phyloP scores from a whole-genome alignment of 2,329 filamentous ascomycete species.

The Trichoderma gracile region DNA sequence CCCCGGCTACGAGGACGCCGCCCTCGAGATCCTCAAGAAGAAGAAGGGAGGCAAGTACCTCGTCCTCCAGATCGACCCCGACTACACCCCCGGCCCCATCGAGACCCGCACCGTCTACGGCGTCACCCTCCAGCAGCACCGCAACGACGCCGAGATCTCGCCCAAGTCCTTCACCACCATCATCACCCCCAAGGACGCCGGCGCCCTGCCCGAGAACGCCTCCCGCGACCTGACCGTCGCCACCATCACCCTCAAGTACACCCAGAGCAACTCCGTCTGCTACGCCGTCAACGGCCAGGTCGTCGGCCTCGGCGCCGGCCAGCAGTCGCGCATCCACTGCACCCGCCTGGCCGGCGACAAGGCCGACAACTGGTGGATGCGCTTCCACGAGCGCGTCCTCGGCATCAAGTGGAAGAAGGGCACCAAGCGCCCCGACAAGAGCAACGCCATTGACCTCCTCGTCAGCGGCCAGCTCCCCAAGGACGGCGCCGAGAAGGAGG shows the following conservation, averaged over 20 bases:
- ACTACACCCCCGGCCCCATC: conserved; percentile 76
- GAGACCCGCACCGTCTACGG: conserved; percentile 91
- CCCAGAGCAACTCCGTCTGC: conserved; percentile 98
- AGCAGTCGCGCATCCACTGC: conserved; percentile 98
- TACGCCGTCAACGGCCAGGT: conserved; percentile 94
- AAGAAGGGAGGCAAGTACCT: conserved; percentile 99
- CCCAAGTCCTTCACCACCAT: conserved; percentile 83
- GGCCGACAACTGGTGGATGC: conserved; percentile 99
- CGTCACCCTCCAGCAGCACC: conserved; percentile 82
- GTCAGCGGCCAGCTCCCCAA: conserved; percentile 88
- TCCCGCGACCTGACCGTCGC: conserved; percentile 89
- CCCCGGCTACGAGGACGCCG: conserved; percentile 79
- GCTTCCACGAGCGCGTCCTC: conserved; percentile 89
- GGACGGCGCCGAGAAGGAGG: conserved; percentile 77
- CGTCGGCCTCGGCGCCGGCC: conserved; percentile 89
- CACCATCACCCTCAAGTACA: conserved; percentile 97
- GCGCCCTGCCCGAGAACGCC: conserved; percentile 73
- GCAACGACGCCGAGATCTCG: conserved; percentile 86
- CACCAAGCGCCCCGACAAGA: conserved; percentile 94
- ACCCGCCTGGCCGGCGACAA: conserved; percentile 96
- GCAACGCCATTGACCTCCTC: conserved; percentile 94
- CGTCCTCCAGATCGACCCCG: conserved; percentile 88
- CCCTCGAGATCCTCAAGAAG: conserved; percentile 88
- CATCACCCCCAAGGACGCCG: conserved; percentile 79
- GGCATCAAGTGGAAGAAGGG: conserved; percentile 96